Evolutionary conservation across 495 filamentous ascomycete species (phyloP).

Genomic region (Oidiodendron maius): DNA sequence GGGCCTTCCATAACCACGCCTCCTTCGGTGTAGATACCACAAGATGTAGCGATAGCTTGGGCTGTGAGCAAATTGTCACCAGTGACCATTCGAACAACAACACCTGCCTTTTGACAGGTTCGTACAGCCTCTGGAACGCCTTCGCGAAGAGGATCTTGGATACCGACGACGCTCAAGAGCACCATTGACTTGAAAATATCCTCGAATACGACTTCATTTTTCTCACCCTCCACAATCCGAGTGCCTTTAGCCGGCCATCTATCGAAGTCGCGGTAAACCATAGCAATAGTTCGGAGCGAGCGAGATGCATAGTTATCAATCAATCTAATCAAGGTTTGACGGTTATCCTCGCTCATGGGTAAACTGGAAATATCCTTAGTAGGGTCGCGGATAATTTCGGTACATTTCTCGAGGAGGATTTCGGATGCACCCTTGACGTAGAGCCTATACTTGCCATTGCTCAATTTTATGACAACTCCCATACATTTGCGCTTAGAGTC

Average conservation of each 20-base stretch:
- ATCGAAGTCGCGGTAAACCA: constrained; percentile 84
- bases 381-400: constrained; percentile 65
- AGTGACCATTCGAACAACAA: constrained; percentile 86
- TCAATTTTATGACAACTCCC: constrained; percentile 67
- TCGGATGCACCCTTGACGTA: constrained; percentile 88
- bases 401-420: constrained; percentile 69
- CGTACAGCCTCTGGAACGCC: constrained; percentile 73
- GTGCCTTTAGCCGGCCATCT: constrained; percentile 76
- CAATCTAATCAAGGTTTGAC: constrained; percentile 51
- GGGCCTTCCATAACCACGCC: constrained; percentile 80
- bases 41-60: constrained; percentile 74
- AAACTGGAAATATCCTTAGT: constrained; percentile 49
- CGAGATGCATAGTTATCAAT: constrained; percentile 75
- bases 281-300: constrained; percentile 81
- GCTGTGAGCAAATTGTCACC: constrained; percentile 82
- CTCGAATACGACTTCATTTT: constrained; percentile 68
- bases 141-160: constrained; percentile 80
- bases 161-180: constrained; percentile 74
- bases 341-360: constrained; percentile 52
- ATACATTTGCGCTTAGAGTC: constrained; percentile 87
- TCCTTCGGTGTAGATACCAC: constrained; percentile 71
- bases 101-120: constrained; percentile 70
- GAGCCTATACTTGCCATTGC: constrained; percentile 62
- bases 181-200: constrained; percentile 74
- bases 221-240: constrained; percentile 61